phyloP scores from a whole-genome alignment of 805 yeast genomes.

The Suhomyces pyralidae region DNA sequence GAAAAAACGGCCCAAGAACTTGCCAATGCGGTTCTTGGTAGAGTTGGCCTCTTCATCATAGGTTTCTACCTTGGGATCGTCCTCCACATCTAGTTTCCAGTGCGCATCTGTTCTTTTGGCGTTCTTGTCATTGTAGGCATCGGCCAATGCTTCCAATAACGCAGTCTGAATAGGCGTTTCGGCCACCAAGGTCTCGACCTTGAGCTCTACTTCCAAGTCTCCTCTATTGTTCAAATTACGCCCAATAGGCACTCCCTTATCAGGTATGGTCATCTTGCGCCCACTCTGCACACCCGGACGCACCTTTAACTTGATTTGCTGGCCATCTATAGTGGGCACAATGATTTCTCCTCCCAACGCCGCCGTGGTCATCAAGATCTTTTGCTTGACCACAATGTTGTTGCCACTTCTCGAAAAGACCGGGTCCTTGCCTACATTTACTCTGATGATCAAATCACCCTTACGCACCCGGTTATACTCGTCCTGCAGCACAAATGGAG shows the following conservation, averaged over 20 bases:
- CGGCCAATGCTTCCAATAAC: slow-evolving; percentile 90
- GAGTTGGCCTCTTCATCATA: slow-evolving; percentile 39
- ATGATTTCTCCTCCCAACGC: slow-evolving; percentile 89
- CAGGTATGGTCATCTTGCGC: slow-evolving; percentile 69
- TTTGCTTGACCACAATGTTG: slow-evolving; percentile 61
- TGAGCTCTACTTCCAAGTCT: slow-evolving; percentile 70
- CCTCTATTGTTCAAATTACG: slow-evolving; percentile 61
- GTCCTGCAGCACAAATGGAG: slow-evolving; percentile 73
- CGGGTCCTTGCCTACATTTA: slow-evolving; percentile 73
- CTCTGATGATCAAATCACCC: slow-evolving; percentile 86
- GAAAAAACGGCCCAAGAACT: slow-evolving; percentile 25
- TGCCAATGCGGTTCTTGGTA: slow-evolving; percentile 21
- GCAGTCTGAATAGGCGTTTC: slow-evolving; percentile 82
- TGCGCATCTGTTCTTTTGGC: slow-evolving; percentile 67
- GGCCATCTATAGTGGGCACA: slow-evolving; percentile 88
- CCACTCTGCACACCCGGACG: slow-evolving; percentile 84
- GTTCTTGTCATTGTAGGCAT: slow-evolving; percentile 72
- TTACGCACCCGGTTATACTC: slow-evolving; percentile 64
- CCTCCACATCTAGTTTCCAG: slow-evolving; percentile 34
- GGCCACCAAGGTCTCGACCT: slow-evolving; percentile 71
- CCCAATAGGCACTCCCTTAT: slow-evolving; percentile 78
- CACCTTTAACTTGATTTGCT: slow-evolving; percentile 69
- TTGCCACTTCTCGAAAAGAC: slow-evolving; percentile 63
- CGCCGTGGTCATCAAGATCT: slow-evolving; percentile 91
- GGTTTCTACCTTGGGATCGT: slow-evolving; percentile 20